Percentiles rank a stretch among this genome's conserved stretches.
These are phyloP conservation scores for Kurtzmaniella quercitrusa DNA, from an alignment of 1,139 yeast species.

Conservation along the genomic window DNA sequence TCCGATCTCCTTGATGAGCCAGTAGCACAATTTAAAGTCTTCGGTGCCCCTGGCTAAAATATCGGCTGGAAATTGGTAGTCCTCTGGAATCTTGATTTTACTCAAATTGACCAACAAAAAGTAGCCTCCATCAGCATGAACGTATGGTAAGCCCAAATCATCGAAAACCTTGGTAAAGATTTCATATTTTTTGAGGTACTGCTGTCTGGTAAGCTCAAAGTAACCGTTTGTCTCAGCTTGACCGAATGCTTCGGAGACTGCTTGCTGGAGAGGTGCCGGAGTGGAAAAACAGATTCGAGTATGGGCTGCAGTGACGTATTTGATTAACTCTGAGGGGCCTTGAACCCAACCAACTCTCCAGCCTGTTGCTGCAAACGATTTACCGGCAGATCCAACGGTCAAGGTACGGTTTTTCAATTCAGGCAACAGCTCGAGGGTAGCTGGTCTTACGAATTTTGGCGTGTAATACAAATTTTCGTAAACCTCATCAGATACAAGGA, in stretches of 20 bases:
- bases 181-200: constrained; percentile 66
- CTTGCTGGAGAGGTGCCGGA: constrained; percentile 94
- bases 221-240: constrained; percentile 60
- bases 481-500: constrained; percentile 88
- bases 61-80: constrained; percentile 68
- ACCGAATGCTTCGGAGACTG: constrained; percentile 72
- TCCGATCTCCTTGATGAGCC: constrained; percentile 90
- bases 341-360: constrained; percentile 98
- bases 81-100: constrained; percentile 72
- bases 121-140: constrained; percentile 89
- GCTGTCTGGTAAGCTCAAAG: constrained; percentile 62
- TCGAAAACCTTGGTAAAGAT: constrained; percentile 76
- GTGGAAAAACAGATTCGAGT: constrained; percentile 87
- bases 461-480: constrained; percentile 83
- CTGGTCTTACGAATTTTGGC: constrained; percentile 72
- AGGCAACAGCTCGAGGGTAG: constrained; percentile 62
- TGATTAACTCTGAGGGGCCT: constrained; percentile 77
- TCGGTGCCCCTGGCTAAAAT: constrained; percentile 61
- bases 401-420: constrained; percentile 76
- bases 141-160: constrained; percentile 82
- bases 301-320: constrained; percentile 84
- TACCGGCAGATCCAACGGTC: constrained; percentile 96
- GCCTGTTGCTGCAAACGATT: constrained; percentile 96
- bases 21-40: constrained; percentile 85
- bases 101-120: constrained; percentile 84